phyloP scores from a whole-genome alignment of 495 filamentous ascomycete genomes.

The Neurospora sp. region DNA sequence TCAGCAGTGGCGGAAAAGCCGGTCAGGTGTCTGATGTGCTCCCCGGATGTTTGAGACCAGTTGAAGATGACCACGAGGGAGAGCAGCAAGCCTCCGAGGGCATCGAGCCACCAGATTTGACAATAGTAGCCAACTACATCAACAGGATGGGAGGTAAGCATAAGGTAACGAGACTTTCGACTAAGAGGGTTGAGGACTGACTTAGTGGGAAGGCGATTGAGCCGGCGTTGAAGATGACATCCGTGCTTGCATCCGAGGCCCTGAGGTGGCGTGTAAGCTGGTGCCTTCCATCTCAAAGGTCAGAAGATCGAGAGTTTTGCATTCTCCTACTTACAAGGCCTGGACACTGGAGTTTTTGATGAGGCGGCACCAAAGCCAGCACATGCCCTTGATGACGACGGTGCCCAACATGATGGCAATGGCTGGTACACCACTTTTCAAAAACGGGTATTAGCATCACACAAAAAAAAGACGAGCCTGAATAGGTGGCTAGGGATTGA shows the following conservation, averaged over 20 bases:
- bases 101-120: constrained; percentile 76
- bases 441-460: constrained; percentile 2
- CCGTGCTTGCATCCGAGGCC: constrained; percentile 25
- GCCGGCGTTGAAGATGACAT: constrained; percentile 84
- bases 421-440: constrained; percentile 46
- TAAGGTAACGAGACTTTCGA: neutral
- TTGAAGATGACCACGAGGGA: constrained; percentile 76
- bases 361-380: constrained; percentile 84
- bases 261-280: constrained; percentile 42
- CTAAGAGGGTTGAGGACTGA: constrained; percentile 26
- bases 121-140: constrained; percentile 59
- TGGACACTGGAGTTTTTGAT: constrained; percentile 85
- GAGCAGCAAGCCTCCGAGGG: constrained; percentile 71
- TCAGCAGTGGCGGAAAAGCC: constrained; percentile 71
- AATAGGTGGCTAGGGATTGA: neutral
- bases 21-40: constrained; percentile 75
- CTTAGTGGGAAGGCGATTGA: constrained; percentile 75
- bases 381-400: constrained; percentile 69
- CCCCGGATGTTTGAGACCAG: constrained; percentile 64
- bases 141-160: neutral
- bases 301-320: neutral
- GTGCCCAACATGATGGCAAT: constrained; percentile 75
- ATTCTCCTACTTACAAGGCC: constrained; percentile 48
- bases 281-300: constrained; percentile 26
- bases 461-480: neutral